Evolutionary conservation across 768 basidiomycete species (phyloP).

Genomic region (Boletus edulis): DNA sequence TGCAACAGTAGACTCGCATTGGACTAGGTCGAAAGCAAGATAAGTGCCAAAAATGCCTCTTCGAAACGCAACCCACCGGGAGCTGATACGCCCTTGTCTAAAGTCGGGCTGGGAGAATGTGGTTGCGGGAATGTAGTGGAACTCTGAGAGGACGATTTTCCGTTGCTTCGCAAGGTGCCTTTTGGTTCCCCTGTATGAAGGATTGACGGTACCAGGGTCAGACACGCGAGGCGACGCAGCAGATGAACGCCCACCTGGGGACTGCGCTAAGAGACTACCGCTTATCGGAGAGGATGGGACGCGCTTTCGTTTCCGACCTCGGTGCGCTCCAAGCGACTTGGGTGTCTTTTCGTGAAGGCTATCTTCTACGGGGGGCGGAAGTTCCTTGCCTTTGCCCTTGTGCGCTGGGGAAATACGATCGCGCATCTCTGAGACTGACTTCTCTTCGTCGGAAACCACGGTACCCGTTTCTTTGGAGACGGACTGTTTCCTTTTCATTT

Average conservation of each 20-base stretch:
- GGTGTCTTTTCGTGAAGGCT: slow-evolving; percentile 5
- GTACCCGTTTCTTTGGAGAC: background rate
- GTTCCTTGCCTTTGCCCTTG: slow-evolving; percentile 22
- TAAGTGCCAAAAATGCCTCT: slow-evolving; percentile 5
- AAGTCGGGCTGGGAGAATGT: background rate
- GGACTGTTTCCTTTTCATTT: background rate
- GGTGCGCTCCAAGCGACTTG: slow-evolving; percentile 11
- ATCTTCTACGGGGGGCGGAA: background rate
- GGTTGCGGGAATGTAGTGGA: background rate
- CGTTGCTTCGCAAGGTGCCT: slow-evolving; percentile 4
- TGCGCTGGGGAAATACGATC: background rate
- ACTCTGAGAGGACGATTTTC: slow-evolving; percentile 5
- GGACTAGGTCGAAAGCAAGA: slow-evolving; percentile 5
- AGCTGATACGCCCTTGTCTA: slow-evolving; percentile 4
- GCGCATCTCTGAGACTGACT: background rate
- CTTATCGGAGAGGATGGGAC: slow-evolving; percentile 16
- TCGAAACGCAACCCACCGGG: slow-evolving; percentile 10
- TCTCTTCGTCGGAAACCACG: background rate
- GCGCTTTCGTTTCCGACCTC: slow-evolving; percentile 25
- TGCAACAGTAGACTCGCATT: background rate
- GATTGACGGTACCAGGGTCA: slow-evolving; percentile 8
- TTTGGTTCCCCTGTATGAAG: slow-evolving; percentile 4
- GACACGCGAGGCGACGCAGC: background rate
- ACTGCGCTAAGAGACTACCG: slow-evolving; percentile 1
- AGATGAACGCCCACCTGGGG: slow-evolving; percentile 22